These are phyloP conservation scores for Aspergillus sp. DNA, from an alignment of 2,329 filamentous ascomycete species.

Conservation along the genomic window DNA sequence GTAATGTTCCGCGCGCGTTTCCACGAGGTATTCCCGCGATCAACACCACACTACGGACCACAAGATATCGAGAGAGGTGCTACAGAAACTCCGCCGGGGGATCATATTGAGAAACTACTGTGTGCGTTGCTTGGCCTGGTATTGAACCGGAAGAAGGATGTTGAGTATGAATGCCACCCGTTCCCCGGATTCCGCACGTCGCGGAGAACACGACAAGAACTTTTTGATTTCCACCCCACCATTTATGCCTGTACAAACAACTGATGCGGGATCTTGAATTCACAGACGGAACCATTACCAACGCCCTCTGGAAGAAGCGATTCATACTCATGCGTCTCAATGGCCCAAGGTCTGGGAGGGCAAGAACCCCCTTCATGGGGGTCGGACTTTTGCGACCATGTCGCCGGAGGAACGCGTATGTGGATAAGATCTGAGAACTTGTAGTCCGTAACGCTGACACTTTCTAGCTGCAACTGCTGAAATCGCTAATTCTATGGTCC, in stretches of 20 bases:
- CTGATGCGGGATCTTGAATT: conserved; percentile 22
- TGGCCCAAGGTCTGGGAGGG: conserved; percentile 83
- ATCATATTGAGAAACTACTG: conserved; percentile 80
- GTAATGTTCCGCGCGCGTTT: conserved; percentile 98
- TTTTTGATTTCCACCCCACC: neutral
- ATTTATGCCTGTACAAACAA: conserved; percentile 6
- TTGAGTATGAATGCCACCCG: conserved; percentile 68
- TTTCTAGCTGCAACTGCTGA: conserved; percentile 71
- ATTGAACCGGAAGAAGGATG: conserved; percentile 95
- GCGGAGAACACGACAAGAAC: neutral
- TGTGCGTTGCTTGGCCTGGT: conserved; percentile 85
- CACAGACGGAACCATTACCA: conserved; percentile 83
- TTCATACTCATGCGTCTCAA: conserved; percentile 77
- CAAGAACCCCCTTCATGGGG: conserved; percentile 76
- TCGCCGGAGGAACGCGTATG: conserved; percentile 72
- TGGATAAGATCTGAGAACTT: conserved; percentile 5
- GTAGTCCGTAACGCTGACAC: conserved; percentile 6
- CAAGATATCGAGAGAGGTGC: conserved; percentile 92
- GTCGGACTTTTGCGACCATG: conserved; percentile 78
- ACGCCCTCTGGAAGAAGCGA: conserved; percentile 88
- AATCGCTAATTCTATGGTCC: conserved; percentile 81
- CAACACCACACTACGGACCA: conserved; percentile 82
- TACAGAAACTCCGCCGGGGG: conserved; percentile 69
- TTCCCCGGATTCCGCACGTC: conserved; percentile 5
- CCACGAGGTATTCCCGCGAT: conserved; percentile 81